phyloP scores from a whole-genome alignment of 179 eudicot genomes.

The Drosera spatulata region DNA sequence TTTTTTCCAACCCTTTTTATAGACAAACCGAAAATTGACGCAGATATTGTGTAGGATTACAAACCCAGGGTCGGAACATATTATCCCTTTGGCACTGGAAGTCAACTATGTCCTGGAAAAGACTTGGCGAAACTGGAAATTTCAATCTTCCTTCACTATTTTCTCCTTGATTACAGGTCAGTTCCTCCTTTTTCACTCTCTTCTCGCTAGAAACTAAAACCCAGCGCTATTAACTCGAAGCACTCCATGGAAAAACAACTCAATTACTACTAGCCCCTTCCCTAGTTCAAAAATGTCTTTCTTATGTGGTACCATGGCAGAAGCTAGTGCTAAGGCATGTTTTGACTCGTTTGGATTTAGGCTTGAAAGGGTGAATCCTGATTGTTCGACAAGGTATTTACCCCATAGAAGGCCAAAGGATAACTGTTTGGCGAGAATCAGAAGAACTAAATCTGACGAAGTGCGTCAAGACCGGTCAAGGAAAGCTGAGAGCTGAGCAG shows the following conservation, averaged over 20 bases:
- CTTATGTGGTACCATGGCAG: not conserved
- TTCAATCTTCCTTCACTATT: constrained; percentile 62
- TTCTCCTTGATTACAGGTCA: constrained; percentile 64
- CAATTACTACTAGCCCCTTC: not conserved
- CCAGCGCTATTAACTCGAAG: not conserved
- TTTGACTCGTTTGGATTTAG: constrained; percentile 46
- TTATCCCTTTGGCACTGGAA: constrained; percentile 82
- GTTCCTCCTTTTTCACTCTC: not conserved
- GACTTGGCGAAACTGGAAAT: constrained; percentile 39
- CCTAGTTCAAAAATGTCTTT: not conserved
- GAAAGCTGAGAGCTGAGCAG: no score
- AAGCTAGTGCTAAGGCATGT: not conserved
- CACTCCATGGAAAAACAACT: not conserved
- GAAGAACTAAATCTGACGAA: not conserved
- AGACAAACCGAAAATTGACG: no score
- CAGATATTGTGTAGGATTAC: constrained; percentile 20
- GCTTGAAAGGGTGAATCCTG: constrained; percentile 18
- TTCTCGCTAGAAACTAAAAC: not conserved
- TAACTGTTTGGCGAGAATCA: constrained; percentile 60
- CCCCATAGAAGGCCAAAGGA: constrained; percentile 82
- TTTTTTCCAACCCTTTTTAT: not conserved
- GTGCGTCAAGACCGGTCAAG: no score
- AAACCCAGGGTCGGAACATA: constrained; percentile 56
- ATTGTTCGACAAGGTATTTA: constrained; percentile 32
- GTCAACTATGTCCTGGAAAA: constrained; percentile 74